A percentile compares a stretch with the other conserved stretches of the same genome.
These are phyloP conservation scores for Juglanconis juglandina DNA, from an alignment of 2,329 filamentous ascomycete species.

Conservation along the genomic window DNA sequence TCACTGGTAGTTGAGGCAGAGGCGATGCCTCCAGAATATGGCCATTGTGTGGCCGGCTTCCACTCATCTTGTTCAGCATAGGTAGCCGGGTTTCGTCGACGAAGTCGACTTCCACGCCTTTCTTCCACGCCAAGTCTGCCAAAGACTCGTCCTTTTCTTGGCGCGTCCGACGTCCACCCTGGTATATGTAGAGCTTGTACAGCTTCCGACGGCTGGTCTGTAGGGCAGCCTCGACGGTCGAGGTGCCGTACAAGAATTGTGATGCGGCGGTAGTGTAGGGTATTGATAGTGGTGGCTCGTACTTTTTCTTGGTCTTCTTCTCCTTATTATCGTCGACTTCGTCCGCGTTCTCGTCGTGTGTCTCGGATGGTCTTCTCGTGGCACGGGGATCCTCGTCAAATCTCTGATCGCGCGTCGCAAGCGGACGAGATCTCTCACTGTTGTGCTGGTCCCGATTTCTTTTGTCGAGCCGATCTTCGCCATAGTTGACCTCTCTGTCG, in stretches of 20 bases:
- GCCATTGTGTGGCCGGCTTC: conserved; percentile 83
- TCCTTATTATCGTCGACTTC: background rate
- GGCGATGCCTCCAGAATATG: conserved; percentile 83
- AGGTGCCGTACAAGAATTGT: conserved; percentile 84
- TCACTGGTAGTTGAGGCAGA: conserved; percentile 68
- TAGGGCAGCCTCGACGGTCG: conserved; percentile 76
- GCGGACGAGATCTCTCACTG: background rate
- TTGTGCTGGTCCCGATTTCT: background rate
- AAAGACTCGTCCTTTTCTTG: conserved; percentile 44
- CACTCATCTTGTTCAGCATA: conserved; percentile 79
- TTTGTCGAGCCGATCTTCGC: background rate
- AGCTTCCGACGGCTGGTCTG: conserved; percentile 63
- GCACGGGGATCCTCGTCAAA: background rate
- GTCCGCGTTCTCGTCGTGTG: background rate
- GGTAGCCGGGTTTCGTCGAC: conserved; percentile 61
- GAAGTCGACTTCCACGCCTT: conserved; percentile 52
- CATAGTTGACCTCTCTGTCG: background rate
- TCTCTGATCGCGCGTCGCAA: background rate
- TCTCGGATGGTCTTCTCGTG: background rate
- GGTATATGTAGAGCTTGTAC: conserved; percentile 80
- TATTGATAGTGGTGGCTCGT: conserved; percentile 23
- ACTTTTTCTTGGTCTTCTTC: conserved; percentile 12
- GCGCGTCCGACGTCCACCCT: conserved; percentile 46
- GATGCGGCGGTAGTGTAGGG: conserved; percentile 79
- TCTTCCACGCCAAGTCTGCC: conserved; percentile 43